Evolutionary conservation across 306 rosid species (phyloP), one percentile per base, ranked within the genome.

Genomic region (Castanea sativa): DNA sequence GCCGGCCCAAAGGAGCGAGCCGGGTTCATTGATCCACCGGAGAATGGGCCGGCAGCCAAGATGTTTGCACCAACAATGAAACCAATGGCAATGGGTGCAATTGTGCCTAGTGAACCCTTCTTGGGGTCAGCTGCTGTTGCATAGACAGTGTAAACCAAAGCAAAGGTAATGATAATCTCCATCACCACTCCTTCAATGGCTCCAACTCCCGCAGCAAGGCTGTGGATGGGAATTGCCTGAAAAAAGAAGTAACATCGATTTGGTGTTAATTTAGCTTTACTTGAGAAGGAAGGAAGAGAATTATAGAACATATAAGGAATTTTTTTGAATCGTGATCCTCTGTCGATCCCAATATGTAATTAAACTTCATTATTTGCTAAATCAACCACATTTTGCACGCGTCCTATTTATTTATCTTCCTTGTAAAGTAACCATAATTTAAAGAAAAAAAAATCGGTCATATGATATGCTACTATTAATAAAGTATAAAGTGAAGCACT

Each of bases 51-150:
- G 63, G 94, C 96, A 0, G 97, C 98, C 73, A 92, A 84, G 81
- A 94, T 94, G 89, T 94, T 94, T 5, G 97, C 97, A 2, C 97
- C 98, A 63, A 94, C 98, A 41, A 92, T 91, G 84, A 94, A 83
- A 30, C 98, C 96, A 45, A 94, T 94, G 74, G 98, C 97, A 29
- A 94, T 94, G 30, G 98, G 96, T 16, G 98, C 97, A 70, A 94
- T 89, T 27, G 85, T 92, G 59, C 97, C 98, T 51, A 92, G 27
- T 19, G 88, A 74, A 0, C 97, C 98, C 82, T 89, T 94, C 86
- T 90, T 92, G 43, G 98, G 98, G 38, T 94, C 98, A 71, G 96
- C 97, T 81, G 97, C 98, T 65, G 97, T 94, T 69, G 98, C 98
- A 53, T 87, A 92, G 18, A 94, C 98, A 0, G 96, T 92, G 94